Evolutionary conservation across 208 protist species (phyloP), one percentile per base, ranked within the genome.

Genomic region (Trypanosoma melophagium): DNA sequence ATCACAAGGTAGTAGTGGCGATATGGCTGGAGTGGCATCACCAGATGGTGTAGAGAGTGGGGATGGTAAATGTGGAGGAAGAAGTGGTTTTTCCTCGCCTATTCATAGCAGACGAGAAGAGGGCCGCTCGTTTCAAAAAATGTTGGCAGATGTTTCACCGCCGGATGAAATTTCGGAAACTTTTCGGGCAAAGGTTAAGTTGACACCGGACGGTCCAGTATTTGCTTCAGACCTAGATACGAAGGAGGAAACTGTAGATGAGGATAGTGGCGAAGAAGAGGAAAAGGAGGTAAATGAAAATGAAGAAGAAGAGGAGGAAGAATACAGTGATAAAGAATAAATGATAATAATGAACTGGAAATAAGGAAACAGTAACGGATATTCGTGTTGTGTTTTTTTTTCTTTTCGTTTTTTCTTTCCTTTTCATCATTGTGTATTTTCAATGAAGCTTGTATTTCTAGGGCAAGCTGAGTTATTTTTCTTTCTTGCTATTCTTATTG

Each of bases 61-160:
- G 31, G 31, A n/a, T 35, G 5, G 10, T n/a, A 2, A n/a, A 40
- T 7, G 3, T 58, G 25, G 9, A 41, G 1, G 25, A 19, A 19
- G 13, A 47, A 12, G 16, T 12, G 10, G 42, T 47, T n/a, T n/a
- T 47, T 47, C 42, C 1, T 14, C 12, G 4, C 12, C 38, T 24
- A 3, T 50, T 40, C 14, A 41, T 41, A 2, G 12, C 28, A 9
- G 54, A 3, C 69, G 81, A 55, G 22, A 74, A 25, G 60, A 49
- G 19, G 69, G 76, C 19, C 69, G 76, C 21, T 35, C 35, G 45
- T 89, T 89, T 65, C 77, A 84, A 51, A 68, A 79, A 44, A 86
- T 89, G 64, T 66, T 89, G 10, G 40, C 74, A 9, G 67, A 66
- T 19, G 62, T 77, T 25, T 77, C 60, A 4, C 70, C 77, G 12